Evolutionary conservation across 306 rosid species (phyloP), one percentile per base, ranked within the genome.

Genomic region (Bauhinia variegata): DNA sequence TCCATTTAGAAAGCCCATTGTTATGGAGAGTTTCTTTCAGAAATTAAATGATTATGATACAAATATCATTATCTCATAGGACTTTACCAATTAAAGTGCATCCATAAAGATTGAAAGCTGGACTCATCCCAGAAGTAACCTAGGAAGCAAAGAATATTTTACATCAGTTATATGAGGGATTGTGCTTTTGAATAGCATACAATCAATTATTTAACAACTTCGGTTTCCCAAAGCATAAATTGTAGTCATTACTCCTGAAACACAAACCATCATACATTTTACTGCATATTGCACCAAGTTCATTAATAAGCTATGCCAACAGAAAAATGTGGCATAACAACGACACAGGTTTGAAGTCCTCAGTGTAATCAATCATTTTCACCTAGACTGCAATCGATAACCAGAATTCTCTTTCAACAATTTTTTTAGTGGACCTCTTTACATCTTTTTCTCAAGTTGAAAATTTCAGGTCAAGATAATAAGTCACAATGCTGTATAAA

Each of bases 121-220:
- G 96, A 57, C 91, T 90, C 96, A 90, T 90, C 64, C 96, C 96
- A 15, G 96, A 90, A 67, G 96, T 81, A 82, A 90, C 95, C 96
- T 90, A 73, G 75, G 49, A 65, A 39, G 49, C 68, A 47, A 67
- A 61, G 64, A 57, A 49, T 23, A 70, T n/a, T 32, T 33, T 14
- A 19, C 14, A 11, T 56, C 23, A 34, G 59, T 48, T 34, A 30
- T 67, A 57, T 60, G 65, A 51, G 23, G 47, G 18, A 44, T 53
- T 32, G 51, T 23, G 48, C 31, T 39, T 31, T 10, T 15, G 54
- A 42, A 34, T 67, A 36, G 16, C 44, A 31, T 60, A 37, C 13
- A 31, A 67, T 38, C 30, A 28, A 66, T 37, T 43, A 65, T 43
- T 51, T 65, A 48, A 16, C 16, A 59, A 28, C 62, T 41, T 58